Evolutionary conservation across 2,329 filamentous ascomycete genomes (phyloP).

Genomic region (Microdochium nivale): DNA sequence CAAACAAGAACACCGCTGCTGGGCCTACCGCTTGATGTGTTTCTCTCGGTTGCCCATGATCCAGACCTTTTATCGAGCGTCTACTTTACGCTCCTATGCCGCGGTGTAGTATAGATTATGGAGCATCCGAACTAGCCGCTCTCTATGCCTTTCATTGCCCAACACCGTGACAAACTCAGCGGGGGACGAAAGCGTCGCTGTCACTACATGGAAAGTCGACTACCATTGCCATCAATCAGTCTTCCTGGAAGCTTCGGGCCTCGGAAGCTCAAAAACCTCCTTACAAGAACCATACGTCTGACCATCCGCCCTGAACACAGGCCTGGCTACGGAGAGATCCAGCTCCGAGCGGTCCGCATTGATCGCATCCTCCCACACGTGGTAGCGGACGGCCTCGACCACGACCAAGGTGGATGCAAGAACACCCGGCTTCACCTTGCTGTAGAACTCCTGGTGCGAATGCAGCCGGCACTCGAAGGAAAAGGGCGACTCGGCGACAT

Average conservation of each 20-base stretch:
- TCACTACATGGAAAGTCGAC: too few relatives aligned
- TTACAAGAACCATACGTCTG: constrained; percentile 6
- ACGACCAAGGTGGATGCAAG: constrained; percentile 3
- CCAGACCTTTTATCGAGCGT: too few relatives aligned
- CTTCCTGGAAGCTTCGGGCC: constrained; percentile 4
- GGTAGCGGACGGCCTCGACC: constrained; percentile 4
- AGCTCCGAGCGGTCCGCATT: constrained; percentile 2
- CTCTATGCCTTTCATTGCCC: too few relatives aligned
- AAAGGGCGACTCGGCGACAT: constrained; percentile 5
- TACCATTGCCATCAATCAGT: too few relatives aligned
- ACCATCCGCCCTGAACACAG: constrained; percentile 4
- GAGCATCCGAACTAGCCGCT: too few relatives aligned
- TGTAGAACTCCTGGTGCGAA: constrained; percentile 5
- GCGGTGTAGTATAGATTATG: too few relatives aligned
- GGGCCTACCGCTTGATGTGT: too few relatives aligned
- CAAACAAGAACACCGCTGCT: too few relatives aligned
- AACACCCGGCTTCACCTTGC: constrained; percentile 1
- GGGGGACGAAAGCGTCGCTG: too few relatives aligned
- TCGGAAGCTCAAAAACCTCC: constrained; percentile 5
- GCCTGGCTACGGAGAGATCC: constrained; percentile 2
- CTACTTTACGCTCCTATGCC: too few relatives aligned
- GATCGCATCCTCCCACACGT: constrained; percentile 5
- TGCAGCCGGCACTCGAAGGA: constrained; percentile 6
- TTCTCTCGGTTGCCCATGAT: too few relatives aligned
- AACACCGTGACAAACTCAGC: too few relatives aligned